Base-by-base conservation (phyloP, 805 yeast species). In the Saturnispora kantuleensis region DNA sequence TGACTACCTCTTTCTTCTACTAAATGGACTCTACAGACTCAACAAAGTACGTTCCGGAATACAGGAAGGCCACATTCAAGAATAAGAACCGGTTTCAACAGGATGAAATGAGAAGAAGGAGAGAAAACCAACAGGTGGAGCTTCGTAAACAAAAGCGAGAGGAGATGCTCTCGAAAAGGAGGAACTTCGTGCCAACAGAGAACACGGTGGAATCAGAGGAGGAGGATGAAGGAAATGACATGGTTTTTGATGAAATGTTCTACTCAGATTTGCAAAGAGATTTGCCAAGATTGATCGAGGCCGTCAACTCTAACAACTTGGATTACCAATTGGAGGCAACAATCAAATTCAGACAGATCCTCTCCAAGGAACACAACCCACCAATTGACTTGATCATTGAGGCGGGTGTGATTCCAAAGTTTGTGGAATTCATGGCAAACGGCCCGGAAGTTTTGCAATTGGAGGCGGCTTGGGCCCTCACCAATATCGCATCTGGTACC, bases 391-490 rank as follows among this genome's bases (percentile, higher is more conserved):
- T 84, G 49, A 97, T 93, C 31, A 89, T 93, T 52, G 84, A 85
- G 61, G 74, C 89, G 44, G 97, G 97, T 38, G 96, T 90, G 31
- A 93, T 93, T 44, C 95, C 97, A 47, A 80, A 81, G 44, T 76
- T 93, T 62, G 96, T 93, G 45, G 80, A 76, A 55, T 87, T 89
- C 56, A 83, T 93, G 88, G 69, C 71, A 48, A 71, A 76, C 44
- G 88, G 85, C 53, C 85, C 89, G 3, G 88, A 85, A 57, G 78
- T 84, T 73, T 73, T 93, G 56, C 97, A 90, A 67, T 77, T 93
- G 56, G 98, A 93, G 70, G 96, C 97, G 10, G 97, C 98, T 8
- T 93, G 98, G 98, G 97, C 97, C n/a, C 75, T 93, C 55, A 93
- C 98, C 41, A 93, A 93, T 63, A 90, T 93, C 63, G 97, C 97